Base-by-base conservation (phyloP, 495 filamentous ascomycete genomes). In the Hapsidospora chrysogenum region DNA sequence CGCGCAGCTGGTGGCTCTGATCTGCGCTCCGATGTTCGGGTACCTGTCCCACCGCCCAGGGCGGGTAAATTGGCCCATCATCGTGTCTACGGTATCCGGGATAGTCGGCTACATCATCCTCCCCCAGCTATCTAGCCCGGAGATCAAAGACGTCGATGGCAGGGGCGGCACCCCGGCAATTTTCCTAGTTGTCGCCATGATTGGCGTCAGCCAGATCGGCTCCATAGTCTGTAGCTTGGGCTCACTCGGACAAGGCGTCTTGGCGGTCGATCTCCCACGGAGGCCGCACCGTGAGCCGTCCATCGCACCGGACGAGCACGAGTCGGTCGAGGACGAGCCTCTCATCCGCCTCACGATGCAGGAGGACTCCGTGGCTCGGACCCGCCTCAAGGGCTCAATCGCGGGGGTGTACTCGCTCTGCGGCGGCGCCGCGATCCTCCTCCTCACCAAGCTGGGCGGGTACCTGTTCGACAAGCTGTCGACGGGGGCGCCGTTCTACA, bases 391-490 rank as follows among this genome's bases (percentile, higher is more conserved):
- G 57, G 89, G 89, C 1, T 83, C 78, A 2, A 92, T 97, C 41
- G 86, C 89, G 8, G 89, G 89, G 0, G 76, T 94, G 1, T 97
- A 97, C 47, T 85, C 79, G 35, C 68, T 93, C 38, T 80, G 76
- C 36, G 89, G 89, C 9, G 89, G 87, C n/a, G 76, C 74, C 0
- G 89, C 86, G 0, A 97, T 97, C 20, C 48, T 97, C 33, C 53
- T 94, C 2, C 62, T 97, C 17, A 97, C 89, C 15, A 97, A 97
- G 54, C 50, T 85, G 11, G 89, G 89, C n/a, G 89, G 89, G 0
- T 64, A 71, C 17, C 50, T 92, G 30, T 95, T 93, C 48, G 85
- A 95, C 53, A 53, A 41, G 16, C 48, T 73, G 36, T 72, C 72
- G 3, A 62, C 61, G 3, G 77, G 80, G 1, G 74, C 81, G 27